Conservation (phyloP, 805 yeast species). For the Starmerella khaoyaiensis region DNA sequence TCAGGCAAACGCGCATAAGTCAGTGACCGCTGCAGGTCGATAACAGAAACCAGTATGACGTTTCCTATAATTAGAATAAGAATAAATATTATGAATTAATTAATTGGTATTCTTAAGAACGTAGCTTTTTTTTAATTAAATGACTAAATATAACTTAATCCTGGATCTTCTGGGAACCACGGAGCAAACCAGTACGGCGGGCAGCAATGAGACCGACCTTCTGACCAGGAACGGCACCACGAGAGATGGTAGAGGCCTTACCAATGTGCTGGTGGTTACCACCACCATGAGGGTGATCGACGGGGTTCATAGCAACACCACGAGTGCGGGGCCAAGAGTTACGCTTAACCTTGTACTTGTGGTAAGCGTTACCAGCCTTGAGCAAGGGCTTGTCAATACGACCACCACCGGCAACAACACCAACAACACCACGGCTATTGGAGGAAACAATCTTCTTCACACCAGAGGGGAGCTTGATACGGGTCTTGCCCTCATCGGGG, state of each 20-base stretch:
- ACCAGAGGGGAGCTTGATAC: constrained; percentile 98
- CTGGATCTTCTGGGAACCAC: constrained; percentile 96
- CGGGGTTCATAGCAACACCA: constrained; percentile 99
- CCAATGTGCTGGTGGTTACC: constrained; percentile 99
- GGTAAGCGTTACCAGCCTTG: constrained; percentile 99
- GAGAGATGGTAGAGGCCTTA: constrained; percentile 97
- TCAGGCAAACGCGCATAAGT: too few species aligned
- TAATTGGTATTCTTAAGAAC: too few species aligned
- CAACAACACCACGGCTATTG: constrained; percentile 97
- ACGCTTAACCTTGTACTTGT: constrained; percentile 98
- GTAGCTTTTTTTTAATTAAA: too few species aligned
- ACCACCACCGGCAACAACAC: constrained; percentile 99
- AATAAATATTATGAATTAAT: too few species aligned
- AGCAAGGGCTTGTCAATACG: constrained; percentile 98
- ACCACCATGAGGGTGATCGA: constrained; percentile 99
- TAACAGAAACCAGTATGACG: too few species aligned
- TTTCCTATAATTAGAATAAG: too few species aligned
- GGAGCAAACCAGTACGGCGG: constrained; percentile 99
- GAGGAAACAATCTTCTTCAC: constrained; percentile 94
- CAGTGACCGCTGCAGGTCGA: too few species aligned
- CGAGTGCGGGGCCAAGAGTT: constrained; percentile 99
- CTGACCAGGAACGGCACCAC: constrained; percentile 99
- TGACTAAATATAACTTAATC: constrained; percentile 38
- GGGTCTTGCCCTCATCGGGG: constrained; percentile 97
- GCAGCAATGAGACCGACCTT: constrained; percentile 99